These are phyloP conservation scores for Penicillium sp. DNA, from an alignment of 2,329 filamentous ascomycete species.

Conservation along the genomic window DNA sequence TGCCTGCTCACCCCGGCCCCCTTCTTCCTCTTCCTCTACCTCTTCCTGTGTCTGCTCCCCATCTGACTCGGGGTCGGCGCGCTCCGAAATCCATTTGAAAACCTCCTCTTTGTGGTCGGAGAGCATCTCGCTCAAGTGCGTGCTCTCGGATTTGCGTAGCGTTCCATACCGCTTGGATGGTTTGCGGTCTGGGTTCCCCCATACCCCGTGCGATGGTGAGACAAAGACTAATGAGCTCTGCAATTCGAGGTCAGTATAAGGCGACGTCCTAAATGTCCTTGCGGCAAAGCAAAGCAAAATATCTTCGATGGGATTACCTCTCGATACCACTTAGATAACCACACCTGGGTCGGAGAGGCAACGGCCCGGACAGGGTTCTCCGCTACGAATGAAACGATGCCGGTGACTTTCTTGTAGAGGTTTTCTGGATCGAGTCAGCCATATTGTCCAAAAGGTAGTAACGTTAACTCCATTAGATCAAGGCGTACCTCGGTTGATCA, in stretches of 20 bases:
- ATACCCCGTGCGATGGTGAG: conserved; percentile 73
- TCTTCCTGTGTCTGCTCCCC: conserved; percentile 2
- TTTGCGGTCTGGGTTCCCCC: conserved; percentile 64
- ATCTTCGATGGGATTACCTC: conserved; percentile 46
- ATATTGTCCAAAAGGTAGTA: not conserved
- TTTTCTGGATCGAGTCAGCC: conserved; percentile 43
- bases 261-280: not conserved
- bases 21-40: conserved; percentile 3
- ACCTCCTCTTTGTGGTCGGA: conserved; percentile 56
- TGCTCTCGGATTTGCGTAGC: conserved; percentile 51
- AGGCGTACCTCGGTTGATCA: conserved; percentile 71
- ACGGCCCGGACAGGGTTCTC: conserved; percentile 75
- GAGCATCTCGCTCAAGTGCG: conserved; percentile 62
- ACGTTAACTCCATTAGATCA: not conserved
- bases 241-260: not conserved
- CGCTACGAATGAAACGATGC: conserved; percentile 80
- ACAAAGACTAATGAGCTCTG: conserved; percentile 79
- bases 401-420: conserved; percentile 69
- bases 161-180: conserved; percentile 62
- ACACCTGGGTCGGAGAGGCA: conserved; percentile 73
- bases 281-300: not conserved
- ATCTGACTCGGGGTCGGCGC: conserved; percentile 30
- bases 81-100: conserved; percentile 50
- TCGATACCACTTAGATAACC: conserved; percentile 79
- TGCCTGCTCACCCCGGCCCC: not conserved